phyloP scores from a whole-genome alignment of 176 grass and related monocot genomes.

The Puccinellia tenuiflora region DNA sequence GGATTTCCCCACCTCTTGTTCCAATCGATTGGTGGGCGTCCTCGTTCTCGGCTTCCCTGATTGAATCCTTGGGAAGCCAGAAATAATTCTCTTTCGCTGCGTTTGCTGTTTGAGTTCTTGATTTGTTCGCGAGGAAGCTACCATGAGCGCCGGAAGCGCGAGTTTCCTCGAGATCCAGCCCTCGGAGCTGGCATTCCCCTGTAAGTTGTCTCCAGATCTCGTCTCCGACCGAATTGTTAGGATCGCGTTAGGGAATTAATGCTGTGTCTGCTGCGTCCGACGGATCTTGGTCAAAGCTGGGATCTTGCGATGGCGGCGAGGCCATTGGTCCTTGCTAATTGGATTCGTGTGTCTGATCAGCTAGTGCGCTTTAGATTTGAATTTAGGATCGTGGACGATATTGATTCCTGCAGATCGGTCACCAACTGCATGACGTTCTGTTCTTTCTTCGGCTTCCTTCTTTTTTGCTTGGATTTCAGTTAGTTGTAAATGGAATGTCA shows the following conservation, averaged over 20 bases:
- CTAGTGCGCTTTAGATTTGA: not conserved
- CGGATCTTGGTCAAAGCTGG: constrained; percentile 29
- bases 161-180: constrained; percentile 87
- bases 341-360: not conserved
- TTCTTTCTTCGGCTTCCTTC: not conserved
- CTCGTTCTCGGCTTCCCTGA: constrained; percentile 12
- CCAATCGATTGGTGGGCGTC: constrained; percentile 18
- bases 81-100: not conserved
- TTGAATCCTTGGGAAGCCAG: constrained; percentile 15
- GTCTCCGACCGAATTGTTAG: constrained; percentile 7
- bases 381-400: constrained; percentile 6
- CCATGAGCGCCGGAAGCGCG: constrained; percentile 53
- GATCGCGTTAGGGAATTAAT: not conserved
- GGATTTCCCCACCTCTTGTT: constrained; percentile 7
- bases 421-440: not conserved
- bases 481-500: not conserved
- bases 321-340: not conserved
- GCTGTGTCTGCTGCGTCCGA: not conserved
- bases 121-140: constrained; percentile 14
- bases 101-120: constrained; percentile 13
- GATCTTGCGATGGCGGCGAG: constrained; percentile 25
- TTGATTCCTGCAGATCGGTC: not conserved
- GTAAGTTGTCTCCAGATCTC: constrained; percentile 52
- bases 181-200: constrained; percentile 74
- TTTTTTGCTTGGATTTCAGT: constrained; percentile 6